A percentile compares a stretch with the other conserved stretches of the same genome.
These are phyloP conservation scores for Pseudogymnoascus sp. DNA, from an alignment of 2,329 filamentous ascomycete genomes.

Conservation along the genomic window DNA sequence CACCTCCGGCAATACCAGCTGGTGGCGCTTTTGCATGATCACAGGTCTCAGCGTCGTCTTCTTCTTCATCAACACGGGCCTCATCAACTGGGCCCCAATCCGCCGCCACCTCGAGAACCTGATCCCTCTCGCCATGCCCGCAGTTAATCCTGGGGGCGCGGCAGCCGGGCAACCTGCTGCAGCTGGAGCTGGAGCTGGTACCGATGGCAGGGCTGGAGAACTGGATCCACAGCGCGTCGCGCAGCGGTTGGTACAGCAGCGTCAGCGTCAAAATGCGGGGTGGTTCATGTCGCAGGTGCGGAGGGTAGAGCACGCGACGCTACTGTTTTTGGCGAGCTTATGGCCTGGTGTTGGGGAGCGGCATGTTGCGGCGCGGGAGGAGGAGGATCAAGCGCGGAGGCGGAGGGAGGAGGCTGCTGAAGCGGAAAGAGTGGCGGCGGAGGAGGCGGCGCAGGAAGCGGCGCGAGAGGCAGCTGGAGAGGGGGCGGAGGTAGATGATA, in stretches of 20 bases:
- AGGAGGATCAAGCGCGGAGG: conserved; percentile 18
- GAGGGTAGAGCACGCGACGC: conserved; percentile 49
- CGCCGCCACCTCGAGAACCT: conserved; percentile 52
- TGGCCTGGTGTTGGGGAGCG: conserved; percentile 58
- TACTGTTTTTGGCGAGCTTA: conserved; percentile 58
- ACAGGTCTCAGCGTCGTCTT: conserved; percentile 45
- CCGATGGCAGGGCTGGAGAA: conserved; percentile 13
- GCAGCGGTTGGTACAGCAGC: conserved; percentile 44
- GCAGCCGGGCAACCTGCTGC: conserved; percentile 26
- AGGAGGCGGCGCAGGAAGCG: conserved; percentile 18
- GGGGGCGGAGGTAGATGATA: neutral
- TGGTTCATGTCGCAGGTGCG: conserved; percentile 45
- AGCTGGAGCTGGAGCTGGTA: conserved; percentile 16
- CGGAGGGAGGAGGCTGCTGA: conserved; percentile 18
- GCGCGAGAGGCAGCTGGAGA: conserved; percentile 13
- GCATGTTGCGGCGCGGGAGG: conserved; percentile 41
- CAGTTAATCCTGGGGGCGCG: conserved; percentile 16
- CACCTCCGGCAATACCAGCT: conserved; percentile 48
- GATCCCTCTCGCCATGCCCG: conserved; percentile 43
- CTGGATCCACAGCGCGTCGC: conserved; percentile 45
- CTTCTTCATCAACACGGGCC: conserved; percentile 52
- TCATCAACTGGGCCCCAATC: conserved; percentile 51
- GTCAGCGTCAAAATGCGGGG: conserved; percentile 36
- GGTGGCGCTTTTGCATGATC: conserved; percentile 51
- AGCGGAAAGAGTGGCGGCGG: conserved; percentile 18